Evolutionary conservation across 768 basidiomycete genomes (phyloP).

Genomic region (Royoungia palumana): DNA sequence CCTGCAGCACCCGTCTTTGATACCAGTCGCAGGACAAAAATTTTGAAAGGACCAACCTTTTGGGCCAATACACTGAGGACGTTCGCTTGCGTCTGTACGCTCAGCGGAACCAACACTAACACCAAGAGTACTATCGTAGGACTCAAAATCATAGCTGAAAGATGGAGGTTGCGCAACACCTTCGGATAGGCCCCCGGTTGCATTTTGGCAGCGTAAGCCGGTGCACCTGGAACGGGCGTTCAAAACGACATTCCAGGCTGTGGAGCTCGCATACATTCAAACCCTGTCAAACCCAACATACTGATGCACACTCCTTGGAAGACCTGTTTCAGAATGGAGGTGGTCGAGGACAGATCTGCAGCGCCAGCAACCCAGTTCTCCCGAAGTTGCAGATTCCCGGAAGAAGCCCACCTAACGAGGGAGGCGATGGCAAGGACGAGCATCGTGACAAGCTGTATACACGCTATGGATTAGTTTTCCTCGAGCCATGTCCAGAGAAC

Average conservation of each 20-base stretch:
- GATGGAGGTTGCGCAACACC: slow-evolving; percentile 64
- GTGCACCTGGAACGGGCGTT: slow-evolving; percentile 41
- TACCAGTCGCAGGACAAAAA: neutral
- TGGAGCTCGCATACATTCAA: slow-evolving; percentile 46
- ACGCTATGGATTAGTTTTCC: neutral
- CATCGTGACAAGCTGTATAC: slow-evolving; percentile 53
- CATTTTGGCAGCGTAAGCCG: slow-evolving; percentile 63
- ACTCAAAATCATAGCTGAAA: slow-evolving; percentile 55
- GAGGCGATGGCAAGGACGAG: slow-evolving; percentile 48
- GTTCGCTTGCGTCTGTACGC: slow-evolving; percentile 50
- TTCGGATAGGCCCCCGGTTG: slow-evolving; percentile 51
- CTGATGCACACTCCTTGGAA: slow-evolving; percentile 69
- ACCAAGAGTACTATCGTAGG: slow-evolving; percentile 56
- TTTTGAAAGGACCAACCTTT: slow-evolving; percentile 37
- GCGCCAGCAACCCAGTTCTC: slow-evolving; percentile 52
- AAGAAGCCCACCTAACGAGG: slow-evolving; percentile 47
- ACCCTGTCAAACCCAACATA: slow-evolving; percentile 70
- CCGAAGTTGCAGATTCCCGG: slow-evolving; percentile 46
- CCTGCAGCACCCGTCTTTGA: slow-evolving; percentile 31
- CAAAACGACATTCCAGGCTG: neutral
- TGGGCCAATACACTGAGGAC: slow-evolving; percentile 64
- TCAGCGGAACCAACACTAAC: slow-evolving; percentile 54
- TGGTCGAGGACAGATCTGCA: slow-evolving; percentile 26
- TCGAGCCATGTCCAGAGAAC: neutral
- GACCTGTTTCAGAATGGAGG: slow-evolving; percentile 41